Conservation (phyloP, 2,329 filamentous ascomycete genomes). For the Xylaria hypoxylon region DNA sequence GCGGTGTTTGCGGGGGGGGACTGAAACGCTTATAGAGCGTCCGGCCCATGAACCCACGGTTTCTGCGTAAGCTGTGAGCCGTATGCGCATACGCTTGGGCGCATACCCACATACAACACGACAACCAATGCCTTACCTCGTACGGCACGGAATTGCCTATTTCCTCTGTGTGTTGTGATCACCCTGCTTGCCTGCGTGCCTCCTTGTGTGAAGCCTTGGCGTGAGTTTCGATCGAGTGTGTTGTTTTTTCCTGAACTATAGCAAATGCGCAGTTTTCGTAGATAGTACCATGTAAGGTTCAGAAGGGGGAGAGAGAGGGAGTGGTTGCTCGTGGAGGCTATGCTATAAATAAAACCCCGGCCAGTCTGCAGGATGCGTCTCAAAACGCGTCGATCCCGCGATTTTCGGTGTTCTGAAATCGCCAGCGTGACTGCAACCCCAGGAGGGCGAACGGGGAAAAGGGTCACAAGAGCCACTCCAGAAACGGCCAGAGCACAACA, state of each 20-base stretch:
- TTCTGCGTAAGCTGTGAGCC: constrained; percentile 34
- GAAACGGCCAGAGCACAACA: constrained; percentile 35
- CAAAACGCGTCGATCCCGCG: constrained; percentile 38
- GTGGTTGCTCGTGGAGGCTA: constrained; percentile 17
- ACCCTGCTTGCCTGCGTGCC: constrained; percentile 1
- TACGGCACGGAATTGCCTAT: constrained; percentile 8
- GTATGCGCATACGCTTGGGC: constrained; percentile 20
- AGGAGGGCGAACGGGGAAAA: constrained; percentile 19
- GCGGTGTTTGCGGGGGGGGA: constrained; percentile 9
- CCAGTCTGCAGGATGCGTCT: constrained; percentile 35
- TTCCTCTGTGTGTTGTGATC: constrained; percentile 8
- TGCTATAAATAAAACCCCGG: constrained; percentile 38
- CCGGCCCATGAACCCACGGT: constrained; percentile 2
- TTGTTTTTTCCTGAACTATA: not conserved
- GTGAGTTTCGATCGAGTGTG: not conserved
- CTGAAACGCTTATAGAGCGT: constrained; percentile 29
- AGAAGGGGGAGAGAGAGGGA: not conserved
- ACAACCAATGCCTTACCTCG: constrained; percentile 21
- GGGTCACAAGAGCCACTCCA: constrained; percentile 25
- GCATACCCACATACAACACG: constrained; percentile 21
- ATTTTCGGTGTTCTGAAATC: constrained; percentile 15
- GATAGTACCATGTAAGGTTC: not conserved
- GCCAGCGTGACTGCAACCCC: constrained; percentile 19
- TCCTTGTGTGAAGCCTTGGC: constrained; percentile 4
- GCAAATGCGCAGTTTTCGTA: not conserved